These are phyloP conservation scores for Boletellus emodensis DNA, from an alignment of 768 basidiomycete genomes.

Conservation along the genomic window DNA sequence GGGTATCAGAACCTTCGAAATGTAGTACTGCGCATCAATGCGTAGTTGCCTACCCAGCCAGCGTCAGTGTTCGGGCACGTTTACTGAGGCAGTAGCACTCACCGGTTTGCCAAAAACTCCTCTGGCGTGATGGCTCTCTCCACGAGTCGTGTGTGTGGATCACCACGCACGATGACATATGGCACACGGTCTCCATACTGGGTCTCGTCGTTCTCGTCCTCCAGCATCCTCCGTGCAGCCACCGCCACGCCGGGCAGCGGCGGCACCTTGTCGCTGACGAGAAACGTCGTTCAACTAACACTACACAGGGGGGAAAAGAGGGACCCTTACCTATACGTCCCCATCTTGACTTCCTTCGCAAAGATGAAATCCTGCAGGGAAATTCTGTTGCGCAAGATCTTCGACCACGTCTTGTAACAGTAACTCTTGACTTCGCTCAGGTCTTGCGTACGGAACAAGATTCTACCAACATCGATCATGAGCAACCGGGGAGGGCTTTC, in stretches of 20 bases:
- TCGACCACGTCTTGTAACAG: constrained; percentile 79
- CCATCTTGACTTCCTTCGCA: constrained; percentile 90
- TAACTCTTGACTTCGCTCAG: constrained; percentile 87
- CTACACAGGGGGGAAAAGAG: neutral
- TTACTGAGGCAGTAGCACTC: constrained; percentile 8
- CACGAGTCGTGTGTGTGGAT: constrained; percentile 60
- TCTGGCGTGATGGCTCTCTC: constrained; percentile 74
- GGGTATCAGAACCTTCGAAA: constrained; percentile 79
- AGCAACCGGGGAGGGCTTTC: neutral
- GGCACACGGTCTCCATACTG: constrained; percentile 94
- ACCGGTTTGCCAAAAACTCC: constrained; percentile 66
- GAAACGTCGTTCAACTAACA: too few species aligned
- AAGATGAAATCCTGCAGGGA: constrained; percentile 94
- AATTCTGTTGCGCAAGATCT: constrained; percentile 73
- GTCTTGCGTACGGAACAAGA: constrained; percentile 87
- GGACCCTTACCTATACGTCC: constrained; percentile 73
- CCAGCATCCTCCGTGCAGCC: constrained; percentile 66
- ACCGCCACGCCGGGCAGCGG: constrained; percentile 93
- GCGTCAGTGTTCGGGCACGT: neutral
- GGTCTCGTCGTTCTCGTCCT: constrained; percentile 78
- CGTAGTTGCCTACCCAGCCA: constrained; percentile 50
- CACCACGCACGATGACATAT: constrained; percentile 76
- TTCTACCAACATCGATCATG: constrained; percentile 43
- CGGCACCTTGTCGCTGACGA: constrained; percentile 65
- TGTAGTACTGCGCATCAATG: constrained; percentile 89